Base-by-base conservation (phyloP, 345 rosid species). In the Rubroshorea leprosula region DNA sequence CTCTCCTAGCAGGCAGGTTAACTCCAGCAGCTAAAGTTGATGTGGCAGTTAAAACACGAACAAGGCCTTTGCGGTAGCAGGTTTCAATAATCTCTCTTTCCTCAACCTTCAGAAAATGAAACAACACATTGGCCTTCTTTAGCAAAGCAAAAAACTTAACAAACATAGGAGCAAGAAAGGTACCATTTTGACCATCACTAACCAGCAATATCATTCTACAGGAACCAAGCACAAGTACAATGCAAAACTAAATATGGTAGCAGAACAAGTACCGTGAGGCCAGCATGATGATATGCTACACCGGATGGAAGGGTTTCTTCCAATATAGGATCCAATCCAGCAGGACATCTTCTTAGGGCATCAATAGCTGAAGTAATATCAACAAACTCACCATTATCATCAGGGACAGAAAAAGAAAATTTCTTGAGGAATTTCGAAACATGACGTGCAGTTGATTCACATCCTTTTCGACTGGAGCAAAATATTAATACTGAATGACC, bases 1-100 rank as follows among this genome's bases (percentile, higher is more conserved):
- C 98, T 78, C 98, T 86, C 72, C 98, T 82, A 35, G 98, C 98
- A 60, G 98, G 98, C 60, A 92, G 75, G 72, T 92, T 92, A 61
- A 92, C 98, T 43, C 98, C 98, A 58, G 98, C 98, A 57, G 98
- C 98, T 68, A 92, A 78, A 68, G 98, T 92, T 54, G 98, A 92
- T 56, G 98, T 92, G 58, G 98, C 98, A 57, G 97, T 92, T 73
- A 92, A 81, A 62, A 92, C 83, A 52, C 83, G 93, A 46, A 88
- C 73, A 55, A 92, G 92, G 61, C 98, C 98, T 66, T 71, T 81
- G 27, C 98, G 95, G 58, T 86, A 89, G 74, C 98, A 89, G 65
- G 80, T 74, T 71, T 92, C 98, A 64, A 92, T 82, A 59, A 92
- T 73, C 79, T 89, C 98, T 76, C 98, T 89, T 77, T 92, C 98